phyloP scores from a whole-genome alignment of 2,329 filamentous ascomycete species.

The Triangularia setosa region DNA sequence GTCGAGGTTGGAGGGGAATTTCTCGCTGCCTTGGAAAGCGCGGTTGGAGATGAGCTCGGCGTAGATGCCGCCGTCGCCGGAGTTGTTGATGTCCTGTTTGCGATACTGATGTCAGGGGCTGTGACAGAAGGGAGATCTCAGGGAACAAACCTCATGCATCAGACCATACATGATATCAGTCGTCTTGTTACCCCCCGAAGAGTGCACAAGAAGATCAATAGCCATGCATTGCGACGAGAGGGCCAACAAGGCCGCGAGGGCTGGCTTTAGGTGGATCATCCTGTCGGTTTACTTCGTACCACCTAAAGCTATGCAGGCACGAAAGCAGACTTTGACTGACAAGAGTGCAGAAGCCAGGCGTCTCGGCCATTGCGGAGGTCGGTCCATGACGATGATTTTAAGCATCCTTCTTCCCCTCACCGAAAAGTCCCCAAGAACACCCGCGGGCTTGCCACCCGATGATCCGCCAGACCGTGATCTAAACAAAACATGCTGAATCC shows the following conservation, averaged over 20 bases:
- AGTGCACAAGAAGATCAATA: constrained; percentile 13
- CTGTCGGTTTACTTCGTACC: neutral
- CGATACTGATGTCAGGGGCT: neutral
- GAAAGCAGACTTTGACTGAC: neutral
- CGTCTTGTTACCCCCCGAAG: constrained; percentile 21
- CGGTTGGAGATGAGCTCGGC: constrained; percentile 67
- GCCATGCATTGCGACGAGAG: neutral
- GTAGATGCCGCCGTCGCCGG: constrained; percentile 69
- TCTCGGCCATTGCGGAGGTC: neutral
- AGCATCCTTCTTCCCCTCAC: neutral
- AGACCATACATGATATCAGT: constrained; percentile 20
- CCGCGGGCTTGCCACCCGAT: neutral
- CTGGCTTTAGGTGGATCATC: constrained; percentile 1
- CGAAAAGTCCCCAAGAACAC: neutral
- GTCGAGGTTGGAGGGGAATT: constrained; percentile 41
- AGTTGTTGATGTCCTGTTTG: constrained; percentile 59
- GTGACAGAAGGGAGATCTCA: too few relatives aligned
- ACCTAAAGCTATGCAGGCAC: neutral
- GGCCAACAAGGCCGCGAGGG: neutral
- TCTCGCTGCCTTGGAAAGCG: constrained; percentile 58
- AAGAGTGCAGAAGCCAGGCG: neutral
- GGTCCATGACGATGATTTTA: neutral
- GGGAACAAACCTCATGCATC: constrained; percentile 19
- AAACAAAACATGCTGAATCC: neutral
- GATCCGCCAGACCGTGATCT: neutral